These are phyloP conservation scores for Orychophragmus violaceus DNA, from an alignment of 345 rosid species.

Conservation along the genomic window DNA sequence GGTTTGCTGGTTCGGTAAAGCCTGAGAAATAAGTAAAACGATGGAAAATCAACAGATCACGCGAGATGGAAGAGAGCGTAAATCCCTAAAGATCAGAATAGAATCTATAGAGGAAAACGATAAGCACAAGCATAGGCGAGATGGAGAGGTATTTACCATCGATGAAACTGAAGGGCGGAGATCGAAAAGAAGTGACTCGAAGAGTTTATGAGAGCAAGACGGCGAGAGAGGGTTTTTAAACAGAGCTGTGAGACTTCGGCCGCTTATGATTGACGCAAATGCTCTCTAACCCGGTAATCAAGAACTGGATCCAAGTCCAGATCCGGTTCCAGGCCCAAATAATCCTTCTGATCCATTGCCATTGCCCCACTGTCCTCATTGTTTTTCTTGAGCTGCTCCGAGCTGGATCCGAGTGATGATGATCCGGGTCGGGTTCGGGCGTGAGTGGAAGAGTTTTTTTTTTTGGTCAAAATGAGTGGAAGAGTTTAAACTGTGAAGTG, in stretches of 20 bases:
- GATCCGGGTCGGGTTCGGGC: neutral
- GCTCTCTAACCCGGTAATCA: slow-evolving; percentile 3
- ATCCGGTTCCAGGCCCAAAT: slow-evolving; percentile 9
- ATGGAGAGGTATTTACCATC: slow-evolving; percentile 12
- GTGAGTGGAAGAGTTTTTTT: too few species aligned
- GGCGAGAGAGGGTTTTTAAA: slow-evolving; percentile 25
- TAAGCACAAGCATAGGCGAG: neutral
- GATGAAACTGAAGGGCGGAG: neutral
- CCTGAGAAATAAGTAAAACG: slow-evolving; percentile 33
- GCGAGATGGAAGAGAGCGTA: neutral
- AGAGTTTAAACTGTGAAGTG: too few species aligned
- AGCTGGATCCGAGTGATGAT: slow-evolving; percentile 2
- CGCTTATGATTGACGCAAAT: slow-evolving; percentile 28
- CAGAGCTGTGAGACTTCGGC: neutral
- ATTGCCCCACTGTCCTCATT: neutral
- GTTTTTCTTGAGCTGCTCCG: slow-evolving; percentile 10
- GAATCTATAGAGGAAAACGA: neutral
- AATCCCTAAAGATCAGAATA: neutral
- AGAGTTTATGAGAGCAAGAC: neutral
- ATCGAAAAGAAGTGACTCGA: neutral
- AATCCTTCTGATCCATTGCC: neutral
- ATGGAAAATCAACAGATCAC: neutral
- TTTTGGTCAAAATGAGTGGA: too few species aligned
- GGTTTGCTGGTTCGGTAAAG: slow-evolving; percentile 67
- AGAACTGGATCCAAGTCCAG: neutral